Evolutionary conservation across 768 basidiomycete genomes (phyloP), one percentile per base, ranked within the genome.

Genomic region (Hebeloma cylindrosporum): DNA sequence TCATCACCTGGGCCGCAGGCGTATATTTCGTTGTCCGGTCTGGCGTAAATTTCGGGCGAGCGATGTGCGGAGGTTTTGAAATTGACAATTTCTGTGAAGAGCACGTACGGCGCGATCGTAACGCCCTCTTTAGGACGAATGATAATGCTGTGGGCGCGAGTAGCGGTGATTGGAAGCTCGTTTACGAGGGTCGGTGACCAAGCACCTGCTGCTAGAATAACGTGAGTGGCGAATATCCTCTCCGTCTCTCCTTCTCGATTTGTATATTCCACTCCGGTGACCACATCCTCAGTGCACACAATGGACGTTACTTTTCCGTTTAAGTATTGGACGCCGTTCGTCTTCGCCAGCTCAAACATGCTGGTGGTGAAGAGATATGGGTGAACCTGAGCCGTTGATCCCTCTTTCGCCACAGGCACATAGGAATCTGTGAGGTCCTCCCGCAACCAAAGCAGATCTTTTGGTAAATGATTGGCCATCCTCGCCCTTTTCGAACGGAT

Each of bases 1-100:
- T 83, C 75, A 61, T 93, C 90, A 16, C 85, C 85, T 5, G 85
- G 78, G 2, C 89, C 88, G 63, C 90, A 94, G 14, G 80, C 84
- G 59, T 85, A 86, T 10, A 88, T 77, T 58, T 85, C 82, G 53
- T 78, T 75, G 33, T 77, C 73, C 23, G 83, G 83, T 0, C 85
- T 80, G 2, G 84, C 79, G 56, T 88, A 88, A 28, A 88, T 82
- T 60, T 88, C 85, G 7, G 85, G 83, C 3, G 72, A 72, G 8
- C 65, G 75, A 14, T 55, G 57, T 20, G 47, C 56, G 26, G 30
- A 48, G 22, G 14, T 33, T 34, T 30, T 41, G 23, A 59, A 44
- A 5, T 64, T 48, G 16, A 50, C 51, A 53, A 95, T 87, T 59
- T 85, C 83, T 22, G 91, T 90, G 65, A 93, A 95, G 41, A 93